Percentiles rank a stretch among this genome's conserved stretches.
Evolutionary conservation across 2,329 filamentous ascomycete genomes (phyloP).

Genomic region (Ceratocystis destructans): DNA sequence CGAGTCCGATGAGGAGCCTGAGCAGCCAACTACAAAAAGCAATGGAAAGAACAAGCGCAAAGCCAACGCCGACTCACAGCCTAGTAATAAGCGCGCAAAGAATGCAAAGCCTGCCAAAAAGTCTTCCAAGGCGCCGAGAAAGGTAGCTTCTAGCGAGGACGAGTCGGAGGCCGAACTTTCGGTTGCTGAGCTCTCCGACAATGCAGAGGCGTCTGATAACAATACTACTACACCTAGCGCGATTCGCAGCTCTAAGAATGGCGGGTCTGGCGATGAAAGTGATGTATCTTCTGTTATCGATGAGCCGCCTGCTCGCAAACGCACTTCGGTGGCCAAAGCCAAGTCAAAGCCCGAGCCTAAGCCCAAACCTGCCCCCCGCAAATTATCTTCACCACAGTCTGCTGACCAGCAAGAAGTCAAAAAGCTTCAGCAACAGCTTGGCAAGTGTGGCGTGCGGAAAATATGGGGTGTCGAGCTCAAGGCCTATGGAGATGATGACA

Average conservation of each 20-base stretch:
- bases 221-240: slow-evolving; percentile 11
- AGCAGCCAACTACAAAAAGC: slow-evolving; percentile 8
- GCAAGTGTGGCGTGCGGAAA: slow-evolving; percentile 85
- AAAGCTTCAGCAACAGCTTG: slow-evolving; percentile 68
- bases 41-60: slow-evolving; percentile 24
- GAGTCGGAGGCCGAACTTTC: slow-evolving; percentile 10
- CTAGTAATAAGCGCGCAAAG: slow-evolving; percentile 19
- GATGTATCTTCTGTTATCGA: slow-evolving; percentile 69
- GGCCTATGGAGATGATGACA: slow-evolving; percentile 52
- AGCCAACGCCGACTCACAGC: slow-evolving; percentile 24
- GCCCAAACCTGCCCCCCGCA: slow-evolving; percentile 25
- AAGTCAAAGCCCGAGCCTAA: slow-evolving; percentile 27
- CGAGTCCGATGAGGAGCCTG: slow-evolving; percentile 7
- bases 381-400: not conserved
- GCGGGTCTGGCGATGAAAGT: slow-evolving; percentile 27
- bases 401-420: slow-evolving; percentile 70
- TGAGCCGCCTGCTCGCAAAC: slow-evolving; percentile 43
- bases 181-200: not conserved
- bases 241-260: slow-evolving; percentile 20
- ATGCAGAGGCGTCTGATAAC: not conserved
- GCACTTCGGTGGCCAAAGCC: slow-evolving; percentile 18
- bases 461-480: slow-evolving; percentile 81
- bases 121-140: not conserved
- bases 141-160: slow-evolving; percentile 14
- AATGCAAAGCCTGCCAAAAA: slow-evolving; percentile 9